Evolutionary conservation across 352 stramenopile genomes (phyloP).

Genomic region (Hyaloperonospora brassicae): DNA sequence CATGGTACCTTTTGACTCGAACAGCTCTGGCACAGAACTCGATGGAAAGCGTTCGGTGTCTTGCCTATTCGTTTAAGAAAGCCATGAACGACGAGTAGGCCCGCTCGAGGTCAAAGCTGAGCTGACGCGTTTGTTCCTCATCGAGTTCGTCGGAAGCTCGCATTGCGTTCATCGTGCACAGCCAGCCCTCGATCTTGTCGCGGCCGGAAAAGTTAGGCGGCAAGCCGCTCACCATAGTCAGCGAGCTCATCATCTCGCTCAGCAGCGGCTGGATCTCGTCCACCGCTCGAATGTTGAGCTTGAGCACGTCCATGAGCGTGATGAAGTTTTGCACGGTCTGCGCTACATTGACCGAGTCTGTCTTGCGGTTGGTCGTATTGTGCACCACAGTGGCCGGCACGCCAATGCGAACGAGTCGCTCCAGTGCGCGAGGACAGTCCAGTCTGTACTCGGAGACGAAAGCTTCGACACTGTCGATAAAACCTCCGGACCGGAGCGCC

Average conservation of each 20-base stretch:
- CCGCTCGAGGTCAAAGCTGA: conserved; percentile 93
- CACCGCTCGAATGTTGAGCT: conserved; percentile 94
- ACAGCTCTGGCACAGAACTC: neutral
- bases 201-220: conserved; percentile 91
- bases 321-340: conserved; percentile 97
- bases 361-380: conserved; percentile 74
- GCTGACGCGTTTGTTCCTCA: conserved; percentile 92
- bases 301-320: conserved; percentile 97
- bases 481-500: conserved; percentile 74
- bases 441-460: conserved; percentile 95
- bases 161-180: conserved; percentile 94
- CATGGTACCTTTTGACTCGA: neutral
- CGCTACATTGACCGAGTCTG: conserved; percentile 86
- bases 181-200: conserved; percentile 91
- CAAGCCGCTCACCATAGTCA: conserved; percentile 91
- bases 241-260: conserved; percentile 92
- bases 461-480: conserved; percentile 52
- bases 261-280: conserved; percentile 96
- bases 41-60: neutral
- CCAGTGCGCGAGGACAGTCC: conserved; percentile 91
- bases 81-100: conserved; percentile 93
- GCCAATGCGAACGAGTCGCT: conserved; percentile 91
- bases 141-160: conserved; percentile 93
- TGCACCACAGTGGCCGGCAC: conserved; percentile 89
- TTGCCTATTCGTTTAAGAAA: conserved; percentile 74